These are phyloP conservation scores for Heliocybe sulcata DNA, from an alignment of 1,284 basidiomycete genomes.

Conservation along the genomic window DNA sequence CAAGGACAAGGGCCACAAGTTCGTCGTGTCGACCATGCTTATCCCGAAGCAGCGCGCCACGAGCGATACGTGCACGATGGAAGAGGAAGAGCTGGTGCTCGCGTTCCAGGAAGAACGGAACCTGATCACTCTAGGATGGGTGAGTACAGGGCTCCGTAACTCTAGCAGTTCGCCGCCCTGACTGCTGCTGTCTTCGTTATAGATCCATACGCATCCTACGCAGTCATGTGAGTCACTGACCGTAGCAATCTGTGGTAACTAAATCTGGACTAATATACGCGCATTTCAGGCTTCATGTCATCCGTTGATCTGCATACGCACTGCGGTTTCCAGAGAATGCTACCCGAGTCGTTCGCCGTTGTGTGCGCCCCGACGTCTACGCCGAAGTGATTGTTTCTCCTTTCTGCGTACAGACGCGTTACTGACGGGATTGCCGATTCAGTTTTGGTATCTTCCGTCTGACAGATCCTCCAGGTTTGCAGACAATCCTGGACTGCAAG, in stretches of 20 bases:
- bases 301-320: conserved; percentile 88
- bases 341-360: conserved; percentile 87
- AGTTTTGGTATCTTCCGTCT: conserved; percentile 85
- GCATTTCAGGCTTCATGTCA: conserved; percentile 73
- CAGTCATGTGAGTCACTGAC: conserved; percentile 60
- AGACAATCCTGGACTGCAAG: conserved; percentile 60
- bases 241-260: neutral
- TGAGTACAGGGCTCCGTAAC: conserved; percentile 29
- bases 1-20: conserved; percentile 48
- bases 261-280: neutral
- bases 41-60: conserved; percentile 83
- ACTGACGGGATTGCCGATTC: neutral
- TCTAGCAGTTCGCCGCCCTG: neutral
- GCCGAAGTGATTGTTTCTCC: conserved; percentile 50
- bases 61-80: conserved; percentile 84
- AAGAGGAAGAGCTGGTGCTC: conserved; percentile 81
- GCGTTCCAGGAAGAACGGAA: conserved; percentile 73
- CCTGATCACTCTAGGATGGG: conserved; percentile 86
- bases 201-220: conserved; percentile 92
- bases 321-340: conserved; percentile 78
- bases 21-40: conserved; percentile 65
- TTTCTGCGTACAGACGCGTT: neutral
- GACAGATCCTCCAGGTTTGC: conserved; percentile 77
- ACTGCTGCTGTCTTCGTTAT: conserved; percentile 1
- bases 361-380: conserved; percentile 79